Evolutionary conservation across 2,329 filamentous ascomycete genomes (phyloP), one percentile per base, ranked within the genome.

Genomic region (Pyrenophora tritici-repentis): DNA sequence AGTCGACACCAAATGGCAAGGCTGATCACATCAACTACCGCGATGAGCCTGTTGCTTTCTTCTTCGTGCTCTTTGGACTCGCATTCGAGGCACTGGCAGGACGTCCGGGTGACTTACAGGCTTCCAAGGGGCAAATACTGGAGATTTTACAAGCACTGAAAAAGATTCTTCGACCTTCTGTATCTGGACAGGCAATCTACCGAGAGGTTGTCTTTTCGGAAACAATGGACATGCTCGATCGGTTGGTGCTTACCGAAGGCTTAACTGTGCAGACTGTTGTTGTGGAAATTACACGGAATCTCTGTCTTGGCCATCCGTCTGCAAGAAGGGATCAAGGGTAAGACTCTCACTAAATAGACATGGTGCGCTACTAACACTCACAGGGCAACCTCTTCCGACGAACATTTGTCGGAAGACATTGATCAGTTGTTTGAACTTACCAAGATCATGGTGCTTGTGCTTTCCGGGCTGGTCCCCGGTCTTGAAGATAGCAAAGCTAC

Each of bases 361-460:
- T 2, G 16, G 14, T 22, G 20, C 3, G 2, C 33, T 47, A 31
- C 52, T 63, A 35, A 65, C 17, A 14, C 18, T 24, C 4, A n/a
- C 40, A 72, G 67, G 34, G 58, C 61, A n/a, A 55, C 72, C 12
- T 66, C 68, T 29, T 74, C 71, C 5, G 89, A 91, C 44, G 86
- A 87, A 13, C 88, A 94, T 70, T 78, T 99, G 9, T 96, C 91
- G 0, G 94, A 99, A 67, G 94, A 99, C 68, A 96, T 99, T 56
- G 94, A 99, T 68, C 94, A 99, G 74, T 82, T 99, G 0, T 99
- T 99, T 66, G 94, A 99, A 74, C 81, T 99, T 39, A 99, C 94
- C 0, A 85, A 94, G 58, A 96, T 97, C 69, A 97, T 97, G 57
- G 93, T 97, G 13, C 80, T 99, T 7, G 93, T 97, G 1, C 81